Base-by-base conservation (phyloP, 306 rosid genomes). In the Trifolium fragiferum region DNA sequence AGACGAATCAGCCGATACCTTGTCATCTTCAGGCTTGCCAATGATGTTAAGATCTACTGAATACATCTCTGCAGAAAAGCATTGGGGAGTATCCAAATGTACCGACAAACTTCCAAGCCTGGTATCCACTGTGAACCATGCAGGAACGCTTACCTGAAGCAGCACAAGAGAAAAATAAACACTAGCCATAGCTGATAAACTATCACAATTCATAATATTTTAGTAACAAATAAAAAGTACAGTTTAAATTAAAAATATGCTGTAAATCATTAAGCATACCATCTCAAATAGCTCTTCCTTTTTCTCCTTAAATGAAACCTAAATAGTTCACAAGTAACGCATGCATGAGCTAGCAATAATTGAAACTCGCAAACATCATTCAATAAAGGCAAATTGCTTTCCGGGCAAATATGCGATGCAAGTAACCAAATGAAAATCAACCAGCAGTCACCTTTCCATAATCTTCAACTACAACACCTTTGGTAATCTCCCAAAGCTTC, bases 51-150 rank as follows among this genome's bases (percentile, higher is more conserved):
- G 96, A 74, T 95, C 99, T 7, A 80, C 92, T 0, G 98, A 95
- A 84, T 95, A 95, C 99, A 95, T 92, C 85, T 95, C 99, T 43
- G 99, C 98, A 23, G 93, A 87, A 86, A 95, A 95, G 84, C 98
- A 92, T 51, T 95, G 99, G 55, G 97, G 98, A 63, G 98, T 82
- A 62, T 95, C 99, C 85, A 95, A 72, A 89, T 95, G 99, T 64
- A 95, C 86, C 50, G 99, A 90, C 87, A 95, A 90, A 82, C 96
- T 87, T 83, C 99, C 99, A 72, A 95, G 96, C 84, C 97, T 87
- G 37, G 97, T 87, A 82, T 95, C 99, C 82, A 95, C 98, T 2
- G 99, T 89, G 83, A 95, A 92, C 99, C 99, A 95, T 44, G 97
- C 85, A 9, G 97, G 97, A 85, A 95, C 92, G 79, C 98, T 95